Evolutionary conservation across 2,329 filamentous ascomycete genomes (phyloP).

Genomic region (Mycocentrospora acerina): DNA sequence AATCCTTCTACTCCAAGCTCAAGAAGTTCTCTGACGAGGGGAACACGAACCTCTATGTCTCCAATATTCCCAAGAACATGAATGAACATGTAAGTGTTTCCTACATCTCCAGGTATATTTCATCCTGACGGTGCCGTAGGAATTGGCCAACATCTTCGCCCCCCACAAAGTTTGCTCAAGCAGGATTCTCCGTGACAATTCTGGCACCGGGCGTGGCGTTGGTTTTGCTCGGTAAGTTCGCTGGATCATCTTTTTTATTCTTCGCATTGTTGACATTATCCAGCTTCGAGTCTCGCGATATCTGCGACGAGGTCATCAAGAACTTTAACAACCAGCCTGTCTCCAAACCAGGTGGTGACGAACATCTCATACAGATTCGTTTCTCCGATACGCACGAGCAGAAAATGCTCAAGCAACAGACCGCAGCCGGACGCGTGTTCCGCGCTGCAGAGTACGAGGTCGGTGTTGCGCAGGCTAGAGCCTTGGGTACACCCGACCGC

Average conservation of each 20-base stretch:
- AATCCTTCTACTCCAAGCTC: slow-evolving; percentile 97
- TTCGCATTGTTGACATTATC: slow-evolving; percentile 4
- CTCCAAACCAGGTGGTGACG: slow-evolving; percentile 63
- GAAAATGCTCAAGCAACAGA: slow-evolving; percentile 95
- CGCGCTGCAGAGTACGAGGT: slow-evolving; percentile 85
- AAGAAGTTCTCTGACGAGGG: slow-evolving; percentile 89
- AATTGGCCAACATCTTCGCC: slow-evolving; percentile 75
- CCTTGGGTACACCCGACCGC: slow-evolving; percentile 34
- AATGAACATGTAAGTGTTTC: slow-evolving; percentile 77
- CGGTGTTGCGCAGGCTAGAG: slow-evolving; percentile 44
- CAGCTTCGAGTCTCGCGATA: slow-evolving; percentile 85
- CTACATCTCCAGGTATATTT: background rate
- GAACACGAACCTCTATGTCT: slow-evolving; percentile 97
- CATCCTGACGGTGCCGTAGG: slow-evolving; percentile 49
- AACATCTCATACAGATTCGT: slow-evolving; percentile 85
- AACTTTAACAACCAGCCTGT: slow-evolving; percentile 74
- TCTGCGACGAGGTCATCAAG: slow-evolving; percentile 86
- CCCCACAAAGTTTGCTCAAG: slow-evolving; percentile 85
- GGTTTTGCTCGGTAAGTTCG: slow-evolving; percentile 84
- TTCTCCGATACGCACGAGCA: slow-evolving; percentile 97
- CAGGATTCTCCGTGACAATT: slow-evolving; percentile 89
- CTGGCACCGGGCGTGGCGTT: slow-evolving; percentile 92
- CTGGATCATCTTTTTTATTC: background rate
- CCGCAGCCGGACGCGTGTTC: slow-evolving; percentile 91
- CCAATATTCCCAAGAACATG: slow-evolving; percentile 88